phyloP scores from a whole-genome alignment of 768 basidiomycete species.

The Agaricus blazei region DNA sequence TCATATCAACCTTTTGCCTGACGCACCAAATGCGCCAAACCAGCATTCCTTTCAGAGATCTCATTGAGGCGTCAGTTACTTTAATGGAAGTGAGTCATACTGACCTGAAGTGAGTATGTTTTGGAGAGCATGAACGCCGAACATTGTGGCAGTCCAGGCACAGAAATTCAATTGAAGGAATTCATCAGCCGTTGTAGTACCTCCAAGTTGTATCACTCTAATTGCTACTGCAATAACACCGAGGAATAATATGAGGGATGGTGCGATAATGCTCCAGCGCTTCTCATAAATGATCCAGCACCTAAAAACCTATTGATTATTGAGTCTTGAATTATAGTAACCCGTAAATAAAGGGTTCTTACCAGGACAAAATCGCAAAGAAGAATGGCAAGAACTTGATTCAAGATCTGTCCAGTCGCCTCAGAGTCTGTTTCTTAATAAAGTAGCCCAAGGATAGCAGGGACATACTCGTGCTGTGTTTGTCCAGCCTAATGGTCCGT shows the following conservation, averaged over 20 bases:
- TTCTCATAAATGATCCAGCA: conserved; percentile 5
- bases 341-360: background rate
- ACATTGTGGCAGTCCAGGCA: background rate
- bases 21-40: conserved; percentile 6
- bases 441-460: too few relatives aligned
- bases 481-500: background rate
- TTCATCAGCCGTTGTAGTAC: background rate
- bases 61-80: background rate
- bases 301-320: background rate
- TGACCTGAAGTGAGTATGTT: conserved; percentile 1
- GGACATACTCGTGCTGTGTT: background rate
- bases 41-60: background rate
- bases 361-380: conserved; percentile 5
- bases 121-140: background rate
- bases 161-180: background rate
- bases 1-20: background rate
- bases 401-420: background rate
- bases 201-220: background rate
- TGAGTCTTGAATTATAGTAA: background rate
- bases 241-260: background rate
- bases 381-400: background rate
- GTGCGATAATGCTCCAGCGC: background rate
- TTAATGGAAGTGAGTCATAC: background rate
- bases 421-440: background rate
- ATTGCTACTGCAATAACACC: background rate